These are phyloP conservation scores for Ramaria sp. DNA, from an alignment of 768 basidiomycete species.

Conservation along the genomic window DNA sequence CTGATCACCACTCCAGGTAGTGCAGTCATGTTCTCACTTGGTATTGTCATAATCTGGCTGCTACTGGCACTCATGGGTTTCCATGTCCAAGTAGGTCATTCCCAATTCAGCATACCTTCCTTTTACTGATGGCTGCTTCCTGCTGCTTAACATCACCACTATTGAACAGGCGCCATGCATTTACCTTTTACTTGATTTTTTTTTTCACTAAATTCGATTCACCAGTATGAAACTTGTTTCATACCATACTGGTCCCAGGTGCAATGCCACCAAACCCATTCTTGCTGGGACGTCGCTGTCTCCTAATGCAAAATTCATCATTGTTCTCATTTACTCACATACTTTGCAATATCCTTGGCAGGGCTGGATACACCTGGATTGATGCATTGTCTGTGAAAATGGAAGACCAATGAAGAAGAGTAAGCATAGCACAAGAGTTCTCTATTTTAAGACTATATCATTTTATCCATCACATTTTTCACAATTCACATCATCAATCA, in stretches of 20 bases:
- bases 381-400: slow-evolving; percentile 47
- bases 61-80: too few species aligned
- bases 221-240: slow-evolving; percentile 83
- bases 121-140: too few species aligned
- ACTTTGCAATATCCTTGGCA: slow-evolving; percentile 83
- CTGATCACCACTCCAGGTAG: slow-evolving; percentile 36
- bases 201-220: slow-evolving; percentile 9
- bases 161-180: too few species aligned
- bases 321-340: too few species aligned
- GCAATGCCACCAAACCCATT: slow-evolving; percentile 63
- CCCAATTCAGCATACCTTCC: too few species aligned
- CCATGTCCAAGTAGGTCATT: too few species aligned
- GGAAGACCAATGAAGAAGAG: slow-evolving; percentile 71
- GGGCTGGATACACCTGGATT: slow-evolving; percentile 67
- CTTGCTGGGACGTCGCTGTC: slow-evolving; percentile 63
- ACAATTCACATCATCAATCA: neutral
- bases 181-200: slow-evolving; percentile 2
- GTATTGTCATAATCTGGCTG: too few species aligned
- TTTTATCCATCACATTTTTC: neutral
- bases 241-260: slow-evolving; percentile 54
- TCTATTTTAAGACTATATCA: neutral
- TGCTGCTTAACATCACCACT: too few species aligned
- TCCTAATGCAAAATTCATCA: too few species aligned
- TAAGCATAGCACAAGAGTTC: too few species aligned
- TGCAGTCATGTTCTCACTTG: too few species aligned